Conservation (phyloP, 805 yeast genomes). For the Yarrowia sp. region DNA sequence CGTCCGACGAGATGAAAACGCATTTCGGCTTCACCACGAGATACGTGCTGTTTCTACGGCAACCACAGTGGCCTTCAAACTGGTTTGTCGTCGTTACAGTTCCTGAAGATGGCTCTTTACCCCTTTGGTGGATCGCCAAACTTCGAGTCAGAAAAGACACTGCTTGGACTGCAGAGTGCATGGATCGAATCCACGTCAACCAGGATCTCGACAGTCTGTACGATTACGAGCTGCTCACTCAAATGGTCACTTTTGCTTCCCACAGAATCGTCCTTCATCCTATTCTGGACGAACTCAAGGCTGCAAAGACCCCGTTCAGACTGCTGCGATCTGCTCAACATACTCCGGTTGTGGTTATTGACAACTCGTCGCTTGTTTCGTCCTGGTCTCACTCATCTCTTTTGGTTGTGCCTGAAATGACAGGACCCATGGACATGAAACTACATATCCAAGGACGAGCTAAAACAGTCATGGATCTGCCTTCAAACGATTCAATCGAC, state of each 20-base stretch:
- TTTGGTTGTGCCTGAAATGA: slow-evolving; percentile 3
- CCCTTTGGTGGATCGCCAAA: slow-evolving; percentile 42
- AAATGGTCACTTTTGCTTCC: slow-evolving; percentile 33
- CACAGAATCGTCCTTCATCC: slow-evolving; percentile 37
- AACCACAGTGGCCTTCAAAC: slow-evolving; percentile 41
- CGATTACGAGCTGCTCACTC: slow-evolving; percentile 36
- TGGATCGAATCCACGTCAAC: slow-evolving; percentile 33
- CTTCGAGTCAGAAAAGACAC: slow-evolving; percentile 33
- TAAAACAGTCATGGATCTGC: slow-evolving; percentile 18
- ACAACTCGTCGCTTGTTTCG: slow-evolving; percentile 7
- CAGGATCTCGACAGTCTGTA: slow-evolving; percentile 30
- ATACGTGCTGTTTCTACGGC: slow-evolving; percentile 37
- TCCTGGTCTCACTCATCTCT: slow-evolving; percentile 16
- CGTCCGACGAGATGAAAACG: slow-evolving; percentile 47
- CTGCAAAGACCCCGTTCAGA: slow-evolving; percentile 1
- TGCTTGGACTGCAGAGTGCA: slow-evolving; percentile 33
- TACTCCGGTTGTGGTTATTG: slow-evolving; percentile 2
- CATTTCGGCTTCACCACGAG: slow-evolving; percentile 33
- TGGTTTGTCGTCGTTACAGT: slow-evolving; percentile 44
- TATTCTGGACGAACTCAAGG: slow-evolving; percentile 36
- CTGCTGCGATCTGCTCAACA: slow-evolving; percentile 1
- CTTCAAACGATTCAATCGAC: slow-evolving; percentile 9
- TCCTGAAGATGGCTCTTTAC: slow-evolving; percentile 32
- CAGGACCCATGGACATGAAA: slow-evolving; percentile 4
- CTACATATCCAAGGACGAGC: slow-evolving; percentile 11